A percentile compares a stretch with the other conserved stretches of the same genome.
phyloP scores from a whole-genome alignment of 176 grass and related monocot species.

The Tillandsia leiboldiana region DNA sequence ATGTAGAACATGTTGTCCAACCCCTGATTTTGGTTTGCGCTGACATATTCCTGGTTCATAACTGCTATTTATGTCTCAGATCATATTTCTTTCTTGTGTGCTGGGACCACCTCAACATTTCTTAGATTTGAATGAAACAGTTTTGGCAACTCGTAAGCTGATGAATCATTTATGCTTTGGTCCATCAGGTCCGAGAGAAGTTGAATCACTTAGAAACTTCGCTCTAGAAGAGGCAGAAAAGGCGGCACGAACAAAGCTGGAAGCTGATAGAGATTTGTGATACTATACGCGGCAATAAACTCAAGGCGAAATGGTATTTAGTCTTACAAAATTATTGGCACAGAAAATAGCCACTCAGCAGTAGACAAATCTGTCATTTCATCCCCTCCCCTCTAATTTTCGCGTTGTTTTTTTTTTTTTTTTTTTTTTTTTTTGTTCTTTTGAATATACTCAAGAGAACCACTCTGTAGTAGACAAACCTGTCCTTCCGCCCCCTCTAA shows the following conservation, averaged over 20 bases:
- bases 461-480: not conserved
- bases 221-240: conserved; percentile 69
- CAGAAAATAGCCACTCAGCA: not conserved
- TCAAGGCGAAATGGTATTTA: too few species aligned
- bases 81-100: not conserved
- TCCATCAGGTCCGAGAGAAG: conserved; percentile 61
- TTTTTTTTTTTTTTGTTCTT: not conserved
- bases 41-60: too few species aligned
- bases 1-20: too few species aligned
- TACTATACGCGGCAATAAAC: not conserved
- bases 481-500: not conserved
- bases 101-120: not conserved
- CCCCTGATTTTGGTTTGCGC: too few species aligned
- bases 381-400: too few species aligned
- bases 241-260: conserved; percentile 36
- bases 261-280: conserved; percentile 13
- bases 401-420: not conserved
- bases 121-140: not conserved
- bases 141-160: not conserved
- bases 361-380: not conserved
- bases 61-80: too few species aligned
- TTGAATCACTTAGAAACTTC: conserved; percentile 72
- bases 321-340: not conserved
- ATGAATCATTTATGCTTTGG: not conserved
- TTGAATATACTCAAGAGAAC: not conserved